A percentile compares a stretch with the other conserved stretches of the same genome.
phyloP scores from a whole-genome alignment of 2,329 filamentous ascomycete species.

The Colletotrichum aenigma region DNA sequence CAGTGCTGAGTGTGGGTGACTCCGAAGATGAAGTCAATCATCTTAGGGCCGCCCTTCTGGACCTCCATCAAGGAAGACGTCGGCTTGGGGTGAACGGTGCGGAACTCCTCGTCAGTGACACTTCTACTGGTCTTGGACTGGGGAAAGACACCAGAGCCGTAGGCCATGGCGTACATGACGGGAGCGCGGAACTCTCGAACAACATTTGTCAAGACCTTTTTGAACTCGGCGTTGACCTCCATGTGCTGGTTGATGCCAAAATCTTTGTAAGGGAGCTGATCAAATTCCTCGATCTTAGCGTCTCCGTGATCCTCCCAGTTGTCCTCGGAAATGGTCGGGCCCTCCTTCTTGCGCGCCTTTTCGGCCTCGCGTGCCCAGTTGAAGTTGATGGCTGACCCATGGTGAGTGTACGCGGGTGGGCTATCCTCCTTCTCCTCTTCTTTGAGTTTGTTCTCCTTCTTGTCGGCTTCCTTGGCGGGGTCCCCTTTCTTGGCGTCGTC shows the following conservation, averaged over 20 bases:
- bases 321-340: constrained; percentile 20
- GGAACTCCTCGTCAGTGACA: constrained; percentile 60
- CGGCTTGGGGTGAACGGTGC: constrained; percentile 79
- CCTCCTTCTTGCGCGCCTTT: background rate
- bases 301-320: constrained; percentile 50
- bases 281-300: constrained; percentile 45
- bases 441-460: background rate
- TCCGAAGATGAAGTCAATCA: constrained; percentile 98
- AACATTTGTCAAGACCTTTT: constrained; percentile 84
- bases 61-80: constrained; percentile 81
- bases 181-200: constrained; percentile 91
- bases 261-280: constrained; percentile 49
- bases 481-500: background rate
- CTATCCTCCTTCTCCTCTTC: background rate
- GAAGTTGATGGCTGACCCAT: constrained; percentile 22
- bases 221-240: constrained; percentile 93
- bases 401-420: constrained; percentile 5
- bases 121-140: constrained; percentile 62
- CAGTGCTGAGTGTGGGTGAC: constrained; percentile 95
- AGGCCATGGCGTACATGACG: constrained; percentile 95
- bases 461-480: background rate
- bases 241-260: constrained; percentile 98
- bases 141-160: constrained; percentile 94
- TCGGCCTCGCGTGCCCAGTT: constrained; percentile 11
- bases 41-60: constrained; percentile 87